Evolutionary conservation across 2,329 filamentous ascomycete species (phyloP), one percentile per base, ranked within the genome.

Genomic region (Fusarium albosuccineum): DNA sequence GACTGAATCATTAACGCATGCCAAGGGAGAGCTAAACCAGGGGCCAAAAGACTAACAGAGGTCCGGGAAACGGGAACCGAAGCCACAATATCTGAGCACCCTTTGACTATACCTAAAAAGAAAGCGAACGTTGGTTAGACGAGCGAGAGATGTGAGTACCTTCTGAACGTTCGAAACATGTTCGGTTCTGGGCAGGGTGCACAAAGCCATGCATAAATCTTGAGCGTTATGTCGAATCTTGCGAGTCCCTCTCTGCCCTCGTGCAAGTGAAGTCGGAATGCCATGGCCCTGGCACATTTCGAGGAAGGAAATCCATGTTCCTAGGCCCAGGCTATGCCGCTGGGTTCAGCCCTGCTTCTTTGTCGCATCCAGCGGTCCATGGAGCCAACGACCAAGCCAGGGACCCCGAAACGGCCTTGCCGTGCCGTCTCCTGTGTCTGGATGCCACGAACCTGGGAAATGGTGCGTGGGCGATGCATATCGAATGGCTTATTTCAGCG

Each of bases 241-340:
- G 30, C 30, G 11, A 33, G 30, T 33, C 11, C 8, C 11, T 26
- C 13, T 42, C 16, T 26, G 9, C 10, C 10, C 40, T 5, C 22
- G 17, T 16, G 16, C 8, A 9, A 42, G 40, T 9, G 40, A 26
- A 42, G 40, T 42, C 40, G 40, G 40, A n/a, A 42, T 42, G 40
- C 16, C 16, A 39, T 33, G 30, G 11, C 30, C 11, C 36, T 42
- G 11, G 4, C 8, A 22, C 39, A 17, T 9, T 8, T 11, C 39
- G 17, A 40, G 46, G 46, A 62, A 53, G 27, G 52, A 49, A 48
- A 49, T 49, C 53, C 53, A 40, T 51, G 58, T 46, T 36, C 26
- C 26, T 1, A n/a, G n/a, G 41, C 50, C 39, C 44, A 37, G 45
- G 51, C 50, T 13, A 46, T 50, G 40, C 26, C 16, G 9, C 22